Conservation (phyloP, 257 asterid genomes). For the Asclepias syriaca region DNA sequence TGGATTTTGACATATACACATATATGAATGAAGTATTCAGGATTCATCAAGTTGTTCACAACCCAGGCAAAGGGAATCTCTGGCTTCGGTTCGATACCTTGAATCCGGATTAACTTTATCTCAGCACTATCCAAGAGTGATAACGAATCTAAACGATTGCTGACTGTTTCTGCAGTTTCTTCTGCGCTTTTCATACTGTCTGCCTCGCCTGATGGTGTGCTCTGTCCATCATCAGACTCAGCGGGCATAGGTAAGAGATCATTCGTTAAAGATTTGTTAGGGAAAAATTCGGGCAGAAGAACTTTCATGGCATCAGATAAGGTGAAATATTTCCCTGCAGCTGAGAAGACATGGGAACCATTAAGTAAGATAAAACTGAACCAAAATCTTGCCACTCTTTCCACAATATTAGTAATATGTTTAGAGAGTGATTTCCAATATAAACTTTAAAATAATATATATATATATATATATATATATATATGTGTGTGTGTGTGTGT, state of each 20-base stretch:
- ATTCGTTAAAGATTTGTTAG: constrained; percentile 25
- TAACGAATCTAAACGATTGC: constrained; percentile 20
- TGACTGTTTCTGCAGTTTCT: constrained; percentile 30
- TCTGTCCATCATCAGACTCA: constrained; percentile 41
- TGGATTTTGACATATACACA: constrained; percentile 60
- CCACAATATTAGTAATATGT: not conserved
- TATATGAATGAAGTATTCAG: constrained; percentile 91
- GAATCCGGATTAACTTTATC: constrained; percentile 72
- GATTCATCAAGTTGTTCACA: constrained; percentile 85
- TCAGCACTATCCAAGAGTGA: constrained; percentile 41
- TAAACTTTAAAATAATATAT: not conserved
- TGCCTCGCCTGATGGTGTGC: constrained; percentile 31
- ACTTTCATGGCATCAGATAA: constrained; percentile 66
- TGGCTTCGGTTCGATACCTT: constrained; percentile 80
- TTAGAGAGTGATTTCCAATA: not conserved
- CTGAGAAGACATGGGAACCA: not conserved
- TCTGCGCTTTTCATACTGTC: constrained; percentile 31
- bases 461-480: too few species aligned
- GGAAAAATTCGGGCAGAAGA: constrained; percentile 65
- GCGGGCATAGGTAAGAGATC: constrained; percentile 20
- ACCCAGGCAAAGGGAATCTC: constrained; percentile 94
- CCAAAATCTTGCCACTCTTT: not conserved
- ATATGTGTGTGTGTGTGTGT: too few species aligned
- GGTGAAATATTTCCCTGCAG: constrained; percentile 69
- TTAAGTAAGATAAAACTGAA: not conserved